These are phyloP conservation scores for Actinomucor elegans DNA, from an alignment of 371 early-diverging fungal species.

Conservation along the genomic window DNA sequence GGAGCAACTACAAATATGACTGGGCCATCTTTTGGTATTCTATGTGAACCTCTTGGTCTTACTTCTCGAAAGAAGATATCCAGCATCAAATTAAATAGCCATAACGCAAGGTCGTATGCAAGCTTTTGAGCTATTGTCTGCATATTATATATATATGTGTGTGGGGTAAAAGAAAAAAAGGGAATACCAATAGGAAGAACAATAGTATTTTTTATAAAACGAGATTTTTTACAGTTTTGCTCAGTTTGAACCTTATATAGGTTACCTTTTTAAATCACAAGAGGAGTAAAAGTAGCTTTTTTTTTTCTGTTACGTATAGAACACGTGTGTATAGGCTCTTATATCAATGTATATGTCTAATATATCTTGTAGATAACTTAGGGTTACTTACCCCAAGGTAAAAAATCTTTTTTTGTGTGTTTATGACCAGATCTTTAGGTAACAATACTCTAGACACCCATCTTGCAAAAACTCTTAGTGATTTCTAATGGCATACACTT, in stretches of 20 bases:
- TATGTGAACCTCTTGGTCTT: constrained; percentile 76
- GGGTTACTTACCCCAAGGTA: too few relatives aligned
- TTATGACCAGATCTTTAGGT: too few relatives aligned
- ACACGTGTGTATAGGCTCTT: background rate
- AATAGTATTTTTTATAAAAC: background rate
- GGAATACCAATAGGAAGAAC: background rate
- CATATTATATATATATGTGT: too few relatives aligned
- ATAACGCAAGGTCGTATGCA: constrained; percentile 48
- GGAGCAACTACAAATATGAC: constrained; percentile 92
- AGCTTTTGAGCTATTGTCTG: constrained; percentile 1
- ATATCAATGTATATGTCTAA: too few relatives aligned
- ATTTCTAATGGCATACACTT: too few relatives aligned
- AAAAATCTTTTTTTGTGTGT: too few relatives aligned
- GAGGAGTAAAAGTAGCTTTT: background rate
- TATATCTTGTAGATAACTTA: too few relatives aligned
- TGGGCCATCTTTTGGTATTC: constrained; percentile 81
- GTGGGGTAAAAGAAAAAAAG: background rate
- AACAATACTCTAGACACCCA: too few relatives aligned
- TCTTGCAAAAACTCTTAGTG: too few relatives aligned
- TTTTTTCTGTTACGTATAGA: too few relatives aligned
- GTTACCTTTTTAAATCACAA: background rate
- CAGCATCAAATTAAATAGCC: constrained; percentile 55
- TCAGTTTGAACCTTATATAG: constrained; percentile 4
- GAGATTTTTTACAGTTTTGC: background rate
- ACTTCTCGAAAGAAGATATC: constrained; percentile 87